Base-by-base conservation (phyloP, 2,329 filamentous ascomycete species). In the Colletotrichum lentis region DNA sequence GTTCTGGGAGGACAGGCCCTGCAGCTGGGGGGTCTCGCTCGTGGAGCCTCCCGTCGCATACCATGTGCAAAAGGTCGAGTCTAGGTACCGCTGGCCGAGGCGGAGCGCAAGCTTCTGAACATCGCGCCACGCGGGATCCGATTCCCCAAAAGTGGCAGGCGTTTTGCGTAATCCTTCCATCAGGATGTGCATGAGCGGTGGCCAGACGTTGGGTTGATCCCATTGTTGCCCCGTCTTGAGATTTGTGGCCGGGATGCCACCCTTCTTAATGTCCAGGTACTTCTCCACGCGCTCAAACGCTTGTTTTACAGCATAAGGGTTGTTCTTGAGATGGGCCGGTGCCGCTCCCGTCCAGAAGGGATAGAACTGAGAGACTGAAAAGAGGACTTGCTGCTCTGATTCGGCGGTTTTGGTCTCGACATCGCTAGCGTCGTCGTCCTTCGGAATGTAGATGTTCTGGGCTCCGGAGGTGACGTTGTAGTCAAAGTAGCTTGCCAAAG, bases 191-290 rank as follows among this genome's bases (percentile, higher is more conserved):
- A 88, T 86, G 57, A 90, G 81, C 3, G 88, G 88, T 12, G 89
- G 89, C 89, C 89, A 91, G 31, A 91, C 89, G 72, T 88, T 91
- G 0, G 88, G 88, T 74, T 90, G 84, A 63, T 91, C 89, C 89
- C 89, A 91, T 74, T 91, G 89, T 80, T 91, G 85, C 16, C 85
- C 85, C 0, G 88, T 87, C 53, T 76, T 73, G 64, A 87, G 78
- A 73, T 90, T 91, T 4, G 88, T 90, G 0, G 89, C 86, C 2
- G 88, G 82, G 52, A 91, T 86, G 43, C 84, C 88, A 43, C 89
- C 89, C 0, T 77, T 76, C 14, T 83, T 82, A 37, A 77, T 74
- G 12, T 85, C 80, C 6, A 91, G 83, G 41, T 86, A 83, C 62
- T 79, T 75, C 1, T 79, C 77, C 3, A 91, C 82, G 50, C 85